Conservation (phyloP, 345 rosid genomes). For the Corymbia maculata region DNA sequence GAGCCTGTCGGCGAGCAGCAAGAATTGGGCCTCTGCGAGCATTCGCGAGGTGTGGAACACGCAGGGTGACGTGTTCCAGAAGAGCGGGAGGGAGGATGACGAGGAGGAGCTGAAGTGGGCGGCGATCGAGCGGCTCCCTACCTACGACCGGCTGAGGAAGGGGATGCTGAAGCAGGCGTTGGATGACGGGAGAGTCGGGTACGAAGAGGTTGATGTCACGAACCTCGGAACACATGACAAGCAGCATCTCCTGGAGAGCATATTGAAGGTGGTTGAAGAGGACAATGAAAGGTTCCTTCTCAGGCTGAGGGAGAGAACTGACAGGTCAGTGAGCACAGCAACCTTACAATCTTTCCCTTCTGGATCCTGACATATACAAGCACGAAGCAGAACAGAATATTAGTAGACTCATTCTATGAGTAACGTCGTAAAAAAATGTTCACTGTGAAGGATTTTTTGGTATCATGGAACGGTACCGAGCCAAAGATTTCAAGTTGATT, state of each 20-base stretch:
- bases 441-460: not conserved
- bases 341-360: not conserved
- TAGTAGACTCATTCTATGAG: not conserved
- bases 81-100: slow-evolving; percentile 31
- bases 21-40: slow-evolving; percentile 28
- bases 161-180: slow-evolving; percentile 24
- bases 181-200: slow-evolving; percentile 22
- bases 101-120: slow-evolving; percentile 55
- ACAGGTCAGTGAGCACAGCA: slow-evolving; percentile 18
- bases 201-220: slow-evolving; percentile 33
- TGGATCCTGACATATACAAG: not conserved
- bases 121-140: slow-evolving; percentile 53
- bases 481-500: not conserved
- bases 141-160: slow-evolving; percentile 33
- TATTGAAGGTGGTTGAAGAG: slow-evolving; percentile 43
- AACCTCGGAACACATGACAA: slow-evolving; percentile 30
- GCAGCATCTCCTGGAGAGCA: slow-evolving; percentile 24
- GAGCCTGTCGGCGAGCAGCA: slow-evolving; percentile 20
- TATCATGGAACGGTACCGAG: not conserved
- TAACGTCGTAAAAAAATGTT: not conserved
- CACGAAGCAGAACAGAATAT: not conserved
- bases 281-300: slow-evolving; percentile 44
- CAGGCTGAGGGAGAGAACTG: slow-evolving; percentile 36
- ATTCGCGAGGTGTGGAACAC: slow-evolving; percentile 31
- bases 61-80: slow-evolving; percentile 24